Base-by-base conservation (phyloP, 331 rosid species). In the Telfairia occidentalis region DNA sequence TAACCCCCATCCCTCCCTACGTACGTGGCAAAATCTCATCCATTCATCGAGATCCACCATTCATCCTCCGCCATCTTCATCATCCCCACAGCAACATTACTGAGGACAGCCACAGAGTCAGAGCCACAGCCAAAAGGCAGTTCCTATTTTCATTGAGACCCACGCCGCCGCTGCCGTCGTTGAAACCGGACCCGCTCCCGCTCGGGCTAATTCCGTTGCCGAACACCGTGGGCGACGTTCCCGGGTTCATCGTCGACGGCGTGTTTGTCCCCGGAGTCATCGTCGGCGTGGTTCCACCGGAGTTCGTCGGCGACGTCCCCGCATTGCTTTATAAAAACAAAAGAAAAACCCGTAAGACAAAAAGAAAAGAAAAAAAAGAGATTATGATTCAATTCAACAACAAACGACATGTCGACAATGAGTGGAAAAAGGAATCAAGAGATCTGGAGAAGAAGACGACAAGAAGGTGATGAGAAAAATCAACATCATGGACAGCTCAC, bases 201-300 rank as follows among this genome's bases (percentile, higher is more conserved):
- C 92, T 83, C 34, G 97, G 96, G 78, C 96, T 86, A 0, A 87
- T 69, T 55, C 84, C 84, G 72, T 60, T 43, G 7, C 72, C 72
- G 65, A 73, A 81, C 40, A 78, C 69, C 6, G 54, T 18, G 29
- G 74, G 78, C 18, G 57, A 28, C 58, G 37, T 58, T 13, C 71
- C 53, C 0, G 78, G 64, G 23, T 50, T 37, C 9, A 74, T 54
- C 2, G 81, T 29, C 1, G 77, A 42, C 21, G 58, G 76, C 45
- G 73, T 53, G 9, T 59, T 63, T 1, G 88, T 82, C 9, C 43
- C 23, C 16, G 84, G 79, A 2, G 81, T 65, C 18, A 82, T 66
- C 12, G 84, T 83, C 5, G 85, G 76, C 0, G 81, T 38, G 6
- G 78, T 76, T 16, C 92, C 78, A 12, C 83, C 38, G 1, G 81